These are phyloP conservation scores for Conticribra guillardii DNA, from an alignment of 108 stramenopile genomes.

Conservation along the genomic window DNA sequence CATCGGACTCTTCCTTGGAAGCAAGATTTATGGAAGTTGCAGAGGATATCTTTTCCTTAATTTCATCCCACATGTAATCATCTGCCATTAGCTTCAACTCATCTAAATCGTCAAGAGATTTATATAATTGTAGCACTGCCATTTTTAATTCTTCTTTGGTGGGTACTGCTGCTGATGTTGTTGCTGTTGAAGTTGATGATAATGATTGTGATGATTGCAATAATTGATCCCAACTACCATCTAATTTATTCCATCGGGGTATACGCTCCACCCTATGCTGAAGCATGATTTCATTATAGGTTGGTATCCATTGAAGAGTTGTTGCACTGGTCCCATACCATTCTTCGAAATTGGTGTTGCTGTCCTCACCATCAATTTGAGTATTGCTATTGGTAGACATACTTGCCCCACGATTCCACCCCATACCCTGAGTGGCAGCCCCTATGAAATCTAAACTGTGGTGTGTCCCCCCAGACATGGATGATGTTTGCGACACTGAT, in stretches of 20 bases:
- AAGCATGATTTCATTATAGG: conserved; percentile 88
- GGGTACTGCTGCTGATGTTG: neutral
- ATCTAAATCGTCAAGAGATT: conserved; percentile 46
- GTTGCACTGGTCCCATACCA: conserved; percentile 50
- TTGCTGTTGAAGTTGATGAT: neutral
- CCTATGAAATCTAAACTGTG: conserved; percentile 34
- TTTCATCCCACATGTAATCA: conserved; percentile 79
- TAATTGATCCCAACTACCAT: too few species aligned
- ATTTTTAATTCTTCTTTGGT: conserved; percentile 44
- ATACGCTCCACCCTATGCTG: conserved; percentile 67
- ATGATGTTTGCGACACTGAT: too few species aligned
- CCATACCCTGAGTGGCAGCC: conserved; percentile 49
- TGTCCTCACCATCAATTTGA: neutral
- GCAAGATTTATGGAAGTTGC: neutral
- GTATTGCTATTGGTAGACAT: neutral
- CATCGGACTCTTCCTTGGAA: neutral
- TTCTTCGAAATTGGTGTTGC: conserved; percentile 21
- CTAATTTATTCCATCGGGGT: conserved; percentile 56
- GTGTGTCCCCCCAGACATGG: too few species aligned
- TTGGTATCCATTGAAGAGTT: conserved; percentile 46
- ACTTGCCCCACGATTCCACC: too few species aligned
- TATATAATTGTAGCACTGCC: conserved; percentile 51
- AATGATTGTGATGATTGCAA: too few species aligned
- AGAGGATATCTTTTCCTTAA: conserved; percentile 37
- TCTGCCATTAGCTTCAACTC: conserved; percentile 57